A percentile compares a stretch with the other conserved stretches of the same genome.
phyloP scores from a whole-genome alignment of 2,329 filamentous ascomycete species.

The Thermomyces lanuginosus region DNA sequence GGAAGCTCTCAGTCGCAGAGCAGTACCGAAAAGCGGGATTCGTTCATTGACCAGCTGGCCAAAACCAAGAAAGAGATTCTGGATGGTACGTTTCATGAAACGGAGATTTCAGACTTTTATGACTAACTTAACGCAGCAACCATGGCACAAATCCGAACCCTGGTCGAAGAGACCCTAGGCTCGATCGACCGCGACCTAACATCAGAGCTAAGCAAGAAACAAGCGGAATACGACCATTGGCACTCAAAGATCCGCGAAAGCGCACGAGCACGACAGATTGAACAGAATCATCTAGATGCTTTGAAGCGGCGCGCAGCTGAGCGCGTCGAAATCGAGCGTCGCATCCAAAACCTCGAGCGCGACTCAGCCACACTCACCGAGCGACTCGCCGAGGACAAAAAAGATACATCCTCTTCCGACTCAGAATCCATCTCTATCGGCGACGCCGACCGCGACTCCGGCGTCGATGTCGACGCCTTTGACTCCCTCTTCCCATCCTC shows the following conservation, averaged over 20 bases:
- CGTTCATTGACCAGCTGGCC: slow-evolving; percentile 28
- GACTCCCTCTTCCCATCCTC: slow-evolving; percentile 23
- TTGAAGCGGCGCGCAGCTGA: slow-evolving; percentile 50
- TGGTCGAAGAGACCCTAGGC: slow-evolving; percentile 67
- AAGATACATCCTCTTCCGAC: slow-evolving; percentile 30
- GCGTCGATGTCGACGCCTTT: slow-evolving; percentile 21
- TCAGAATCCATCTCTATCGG: slow-evolving; percentile 32
- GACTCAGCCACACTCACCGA: slow-evolving; percentile 59
- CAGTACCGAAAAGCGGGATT: slow-evolving; percentile 31
- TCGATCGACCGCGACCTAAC: slow-evolving; percentile 68
- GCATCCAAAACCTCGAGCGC: slow-evolving; percentile 60
- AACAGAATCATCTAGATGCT: slow-evolving; percentile 55
- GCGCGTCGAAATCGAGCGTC: slow-evolving; percentile 48
- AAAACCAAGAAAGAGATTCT: slow-evolving; percentile 32
- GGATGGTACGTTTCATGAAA: slow-evolving; percentile 19
- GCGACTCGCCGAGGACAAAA: slow-evolving; percentile 45
- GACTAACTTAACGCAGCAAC: slow-evolving; percentile 25
- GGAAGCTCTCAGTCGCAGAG: slow-evolving; percentile 28
- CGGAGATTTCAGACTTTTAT: slow-evolving; percentile 4
- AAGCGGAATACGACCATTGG: slow-evolving; percentile 64
- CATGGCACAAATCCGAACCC: slow-evolving; percentile 30
- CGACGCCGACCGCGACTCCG: slow-evolving; percentile 31
- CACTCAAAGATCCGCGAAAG: slow-evolving; percentile 68
- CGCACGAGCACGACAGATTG: slow-evolving; percentile 60
- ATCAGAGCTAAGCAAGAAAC: slow-evolving; percentile 65